Conservation (phyloP, 208 protist genomes). For the Plasmodiophora brassicae region DNA sequence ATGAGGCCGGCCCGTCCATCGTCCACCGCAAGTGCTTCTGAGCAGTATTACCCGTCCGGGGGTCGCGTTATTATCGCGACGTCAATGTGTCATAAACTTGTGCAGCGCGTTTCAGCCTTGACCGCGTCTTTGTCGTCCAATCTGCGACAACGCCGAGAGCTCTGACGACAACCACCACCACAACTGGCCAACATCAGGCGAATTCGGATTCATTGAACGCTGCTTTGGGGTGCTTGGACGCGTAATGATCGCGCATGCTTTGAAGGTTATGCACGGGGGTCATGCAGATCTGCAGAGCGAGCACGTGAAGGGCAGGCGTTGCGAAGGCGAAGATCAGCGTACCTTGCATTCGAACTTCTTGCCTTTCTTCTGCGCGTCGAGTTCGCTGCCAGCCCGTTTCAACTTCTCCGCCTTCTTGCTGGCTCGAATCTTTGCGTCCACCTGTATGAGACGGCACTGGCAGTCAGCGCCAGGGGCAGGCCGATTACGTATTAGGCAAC, state of each 20-base stretch:
- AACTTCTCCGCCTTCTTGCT: neutral
- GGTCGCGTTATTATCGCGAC: no score
- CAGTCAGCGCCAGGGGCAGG: neutral
- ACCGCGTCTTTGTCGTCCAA: no score
- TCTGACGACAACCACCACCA: no score
- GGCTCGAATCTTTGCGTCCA: neutral
- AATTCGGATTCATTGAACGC: neutral
- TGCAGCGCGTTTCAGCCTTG: no score
- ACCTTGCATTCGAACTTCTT: slow-evolving; percentile 32
- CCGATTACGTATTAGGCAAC: neutral
- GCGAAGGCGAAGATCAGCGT: no score
- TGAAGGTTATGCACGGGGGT: slow-evolving; percentile 5
- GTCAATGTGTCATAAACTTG: no score
- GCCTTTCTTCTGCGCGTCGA: neutral
- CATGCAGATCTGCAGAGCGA: slow-evolving; percentile 27
- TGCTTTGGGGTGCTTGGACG: neutral
- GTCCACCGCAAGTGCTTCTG: no score
- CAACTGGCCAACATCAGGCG: no score
- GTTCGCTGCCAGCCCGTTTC: neutral
- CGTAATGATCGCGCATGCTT: slow-evolving; percentile 16
- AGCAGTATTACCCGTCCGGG: no score
- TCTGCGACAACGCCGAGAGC: no score
- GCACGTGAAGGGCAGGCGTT: no score
- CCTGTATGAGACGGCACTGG: neutral
- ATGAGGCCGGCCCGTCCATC: no score